These are phyloP conservation scores for Paramecium primaurelia DNA, from an alignment of 73 alveolate species.

Conservation along the genomic window DNA sequence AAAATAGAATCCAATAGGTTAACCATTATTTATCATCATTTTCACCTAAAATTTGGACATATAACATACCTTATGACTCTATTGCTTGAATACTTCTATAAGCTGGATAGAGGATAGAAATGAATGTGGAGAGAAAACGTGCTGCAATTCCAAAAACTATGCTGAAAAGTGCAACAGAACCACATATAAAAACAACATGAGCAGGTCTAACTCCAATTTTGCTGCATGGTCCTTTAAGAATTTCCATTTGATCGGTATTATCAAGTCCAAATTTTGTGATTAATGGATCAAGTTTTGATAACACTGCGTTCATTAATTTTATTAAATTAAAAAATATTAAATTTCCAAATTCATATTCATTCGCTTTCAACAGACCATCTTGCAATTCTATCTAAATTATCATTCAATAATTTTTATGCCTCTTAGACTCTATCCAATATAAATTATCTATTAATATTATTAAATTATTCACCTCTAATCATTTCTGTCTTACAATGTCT, in stretches of 20 bases:
- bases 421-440: neutral
- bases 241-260: neutral
- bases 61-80: constrained; percentile 48
- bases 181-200: neutral
- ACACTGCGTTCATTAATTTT: neutral
- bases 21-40: constrained; percentile 93
- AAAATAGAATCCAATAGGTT: constrained; percentile 92
- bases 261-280: neutral
- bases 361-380: constrained; percentile 14
- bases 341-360: neutral
- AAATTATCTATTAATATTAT: neutral
- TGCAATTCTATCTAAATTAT: constrained; percentile 18
- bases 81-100: constrained; percentile 80
- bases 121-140: constrained; percentile 64
- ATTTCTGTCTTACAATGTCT: neutral
- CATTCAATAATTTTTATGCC: neutral
- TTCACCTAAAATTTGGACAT: constrained; percentile 13
- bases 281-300: neutral
- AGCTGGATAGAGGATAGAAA: constrained; percentile 86
- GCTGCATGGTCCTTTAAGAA: neutral
- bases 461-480: neutral
- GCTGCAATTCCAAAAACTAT: constrained; percentile 56
- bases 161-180: neutral
- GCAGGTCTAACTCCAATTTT: constrained; percentile 55
- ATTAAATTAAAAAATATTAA: neutral